Evolutionary conservation across 2,329 filamentous ascomycete species (phyloP), one percentile per base, ranked within the genome.

Genomic region (Apiospora malaysiana): DNA sequence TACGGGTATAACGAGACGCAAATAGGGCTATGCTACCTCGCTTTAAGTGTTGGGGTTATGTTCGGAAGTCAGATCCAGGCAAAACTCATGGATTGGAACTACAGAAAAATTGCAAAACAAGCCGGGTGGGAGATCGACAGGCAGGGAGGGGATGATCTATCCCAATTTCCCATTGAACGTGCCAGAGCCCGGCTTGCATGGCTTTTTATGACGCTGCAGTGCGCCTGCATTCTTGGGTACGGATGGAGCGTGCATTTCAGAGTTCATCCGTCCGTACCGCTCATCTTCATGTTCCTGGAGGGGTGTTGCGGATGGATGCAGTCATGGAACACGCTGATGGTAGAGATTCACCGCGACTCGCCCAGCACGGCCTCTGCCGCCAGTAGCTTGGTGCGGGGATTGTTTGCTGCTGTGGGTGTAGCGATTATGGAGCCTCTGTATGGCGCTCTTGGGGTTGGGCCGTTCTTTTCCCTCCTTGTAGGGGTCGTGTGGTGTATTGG

Each of bases 1-100:
- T 45, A 45, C 14, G 42, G 42, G 12, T 45, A 16, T 16, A 45
- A 45, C 2, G 25, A 56, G 16, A 1, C 5, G 2, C 25, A 18
- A 14, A 81, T 86, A 51, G 82, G 82, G 2, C 75, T 83, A 8
- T 77, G 72, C 10, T 86, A 80, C 72, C 76, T 80, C 9, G 66
- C 83, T 32, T 77, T 82, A 21, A 81, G 42, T 5, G 5, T 45
- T 14, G 42, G 42, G 42, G 42, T 45, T 14, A 45, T 45, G 12
- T 45, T 45, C 5, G 42, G 42, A 14, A 45, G 42, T 16, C 42
- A 45, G 42, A 45, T 45, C 42, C 42, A 78, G 45, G 85, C 87
- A 10, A 79, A 80, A 16, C 69, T 89, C 1, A 81, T 90, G 16
- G 88, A 91, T 76, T 84, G 83, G 78, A 89, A 88, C 74, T 91